Conservation (phyloP, 2,329 filamentous ascomycete genomes). For the Pseudogymnoascus sp. region DNA sequence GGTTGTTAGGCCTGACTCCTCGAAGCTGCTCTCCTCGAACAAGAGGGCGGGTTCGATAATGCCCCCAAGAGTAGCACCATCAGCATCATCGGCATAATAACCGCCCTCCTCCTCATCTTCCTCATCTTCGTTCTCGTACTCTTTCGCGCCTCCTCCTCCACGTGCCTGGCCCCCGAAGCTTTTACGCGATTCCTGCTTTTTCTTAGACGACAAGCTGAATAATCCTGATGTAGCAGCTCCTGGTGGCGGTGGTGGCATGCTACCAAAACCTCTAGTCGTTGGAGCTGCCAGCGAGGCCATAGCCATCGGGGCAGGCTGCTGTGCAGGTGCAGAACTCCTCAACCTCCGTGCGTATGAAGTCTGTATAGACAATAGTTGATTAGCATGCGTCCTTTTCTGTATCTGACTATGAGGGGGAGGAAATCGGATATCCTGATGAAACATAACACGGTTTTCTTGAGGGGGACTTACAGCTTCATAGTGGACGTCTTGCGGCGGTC, state of each 20-base stretch:
- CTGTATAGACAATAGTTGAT: not conserved
- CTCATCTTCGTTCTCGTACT: conserved; percentile 19
- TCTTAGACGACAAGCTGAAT: not conserved
- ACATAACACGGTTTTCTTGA: not conserved
- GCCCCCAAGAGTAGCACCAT: conserved; percentile 17
- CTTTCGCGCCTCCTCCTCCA: not conserved
- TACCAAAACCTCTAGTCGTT: not conserved
- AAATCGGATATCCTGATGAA: not conserved
- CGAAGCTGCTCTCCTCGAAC: conserved; percentile 49
- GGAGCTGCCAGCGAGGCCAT: not conserved
- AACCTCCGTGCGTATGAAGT: not conserved
- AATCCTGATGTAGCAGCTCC: not conserved
- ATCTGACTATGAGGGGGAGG: not conserved
- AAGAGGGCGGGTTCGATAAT: conserved; percentile 26
- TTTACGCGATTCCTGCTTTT: not conserved
- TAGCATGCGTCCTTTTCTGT: not conserved
- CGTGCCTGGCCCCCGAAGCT: not conserved
- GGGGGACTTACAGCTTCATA: not conserved
- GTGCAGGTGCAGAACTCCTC: not conserved
- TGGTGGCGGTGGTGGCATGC: not conserved
- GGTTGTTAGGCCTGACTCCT: conserved; percentile 54
- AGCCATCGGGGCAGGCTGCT: not conserved
- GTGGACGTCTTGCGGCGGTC: not conserved
- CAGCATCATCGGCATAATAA: conserved; percentile 16
- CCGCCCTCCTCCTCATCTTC: conserved; percentile 12